Conservation (phyloP, 1,284 basidiomycete genomes). For the Tylopilus orsonianus region DNA sequence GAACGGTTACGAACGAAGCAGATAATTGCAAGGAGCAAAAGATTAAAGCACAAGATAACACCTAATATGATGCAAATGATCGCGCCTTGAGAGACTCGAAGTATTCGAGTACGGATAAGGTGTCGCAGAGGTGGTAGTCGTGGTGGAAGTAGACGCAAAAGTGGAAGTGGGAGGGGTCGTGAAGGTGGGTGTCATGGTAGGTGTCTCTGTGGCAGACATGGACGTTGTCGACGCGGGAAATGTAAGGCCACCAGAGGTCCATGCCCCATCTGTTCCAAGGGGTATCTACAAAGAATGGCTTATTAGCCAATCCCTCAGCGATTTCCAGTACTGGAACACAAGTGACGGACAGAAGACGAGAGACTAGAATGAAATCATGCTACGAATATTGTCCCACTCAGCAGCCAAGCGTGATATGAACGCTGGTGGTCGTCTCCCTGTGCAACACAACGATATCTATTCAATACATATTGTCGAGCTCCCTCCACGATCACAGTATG, state of each 20-base stretch:
- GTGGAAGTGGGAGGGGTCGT: conserved; percentile 27
- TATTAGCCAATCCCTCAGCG: conserved; percentile 15
- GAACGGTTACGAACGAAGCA: conserved; percentile 51
- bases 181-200: conserved; percentile 20
- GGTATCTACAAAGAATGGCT: conserved; percentile 53
- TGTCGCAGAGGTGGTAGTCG: conserved; percentile 30
- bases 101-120: conserved; percentile 30
- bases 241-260: conserved; percentile 64
- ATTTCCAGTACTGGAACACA: too few species aligned
- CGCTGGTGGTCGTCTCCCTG: too few species aligned
- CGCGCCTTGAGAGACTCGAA: conserved; percentile 28
- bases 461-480: too few species aligned
- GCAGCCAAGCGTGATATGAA: too few species aligned
- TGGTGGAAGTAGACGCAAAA: conserved; percentile 23
- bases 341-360: too few species aligned
- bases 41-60: conserved; percentile 37
- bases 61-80: conserved; percentile 51
- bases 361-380: too few species aligned
- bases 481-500: too few species aligned
- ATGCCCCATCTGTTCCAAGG: conserved; percentile 54
- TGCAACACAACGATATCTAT: too few species aligned
- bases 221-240: conserved; percentile 42
- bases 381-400: too few species aligned
- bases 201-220: conserved; percentile 27
- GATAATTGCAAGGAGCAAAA: conserved; percentile 51